A percentile compares a stretch with the other conserved stretches of the same genome.
phyloP scores from a whole-genome alignment of 768 basidiomycete species.

The Leccinum variicolor region DNA sequence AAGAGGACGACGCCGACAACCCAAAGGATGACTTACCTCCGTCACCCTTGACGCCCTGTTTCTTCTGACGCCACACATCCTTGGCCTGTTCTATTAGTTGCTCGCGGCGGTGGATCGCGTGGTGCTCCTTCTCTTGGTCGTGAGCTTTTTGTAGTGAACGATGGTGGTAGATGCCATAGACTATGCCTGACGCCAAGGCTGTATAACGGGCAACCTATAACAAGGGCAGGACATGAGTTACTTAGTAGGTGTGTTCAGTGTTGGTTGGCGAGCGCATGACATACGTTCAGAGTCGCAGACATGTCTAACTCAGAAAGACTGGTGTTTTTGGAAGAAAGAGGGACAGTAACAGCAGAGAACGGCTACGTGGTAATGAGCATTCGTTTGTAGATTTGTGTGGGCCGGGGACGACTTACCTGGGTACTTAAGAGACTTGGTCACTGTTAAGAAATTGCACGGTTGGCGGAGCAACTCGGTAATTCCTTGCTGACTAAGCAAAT shows the following conservation, averaged over 20 bases:
- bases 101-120: slow-evolving; percentile 70
- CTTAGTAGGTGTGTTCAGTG: neutral
- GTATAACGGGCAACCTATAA: slow-evolving; percentile 90
- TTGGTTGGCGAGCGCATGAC: slow-evolving; percentile 24
- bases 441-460: slow-evolving; percentile 11
- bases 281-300: slow-evolving; percentile 77
- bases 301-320: slow-evolving; percentile 35
- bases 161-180: slow-evolving; percentile 92
- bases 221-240: slow-evolving; percentile 3
- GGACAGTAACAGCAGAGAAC: slow-evolving; percentile 11
- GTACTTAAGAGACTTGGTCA: slow-evolving; percentile 1
- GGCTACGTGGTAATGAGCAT: slow-evolving; percentile 9
- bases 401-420: slow-evolving; percentile 6
- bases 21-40: slow-evolving; percentile 47
- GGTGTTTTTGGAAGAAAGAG: slow-evolving; percentile 12
- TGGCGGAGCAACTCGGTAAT: slow-evolving; percentile 29
- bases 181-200: slow-evolving; percentile 79
- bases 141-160: slow-evolving; percentile 82
- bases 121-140: slow-evolving; percentile 71
- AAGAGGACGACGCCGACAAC: neutral
- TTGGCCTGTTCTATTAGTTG: slow-evolving; percentile 81
- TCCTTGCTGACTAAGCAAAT: slow-evolving; percentile 29
- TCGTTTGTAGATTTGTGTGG: neutral
- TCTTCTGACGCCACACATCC: slow-evolving; percentile 86
- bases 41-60: slow-evolving; percentile 47